A percentile compares a stretch with the other conserved stretches of the same genome.
phyloP scores from a whole-genome alignment of 1,139 yeast species.

The Geotrichum macrosporum region DNA sequence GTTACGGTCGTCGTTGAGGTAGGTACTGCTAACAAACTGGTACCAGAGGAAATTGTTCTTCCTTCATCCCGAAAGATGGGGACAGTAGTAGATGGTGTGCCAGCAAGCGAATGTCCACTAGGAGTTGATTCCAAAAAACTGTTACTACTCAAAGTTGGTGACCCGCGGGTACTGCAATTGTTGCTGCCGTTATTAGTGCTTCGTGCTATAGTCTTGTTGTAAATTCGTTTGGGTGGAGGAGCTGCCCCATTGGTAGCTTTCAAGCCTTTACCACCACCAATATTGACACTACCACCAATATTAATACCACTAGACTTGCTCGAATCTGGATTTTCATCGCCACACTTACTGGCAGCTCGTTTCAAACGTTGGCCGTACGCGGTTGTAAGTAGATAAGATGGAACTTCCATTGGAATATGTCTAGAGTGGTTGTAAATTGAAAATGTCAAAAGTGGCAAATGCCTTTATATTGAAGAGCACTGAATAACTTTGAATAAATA shows the following conservation, averaged over 20 bases:
- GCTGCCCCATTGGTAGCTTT: constrained; percentile 5
- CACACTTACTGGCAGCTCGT: background rate
- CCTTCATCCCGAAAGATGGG: constrained; percentile 10
- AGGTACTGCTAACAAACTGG: background rate
- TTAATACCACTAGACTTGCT: background rate
- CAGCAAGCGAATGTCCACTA: background rate
- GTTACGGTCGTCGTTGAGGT: background rate
- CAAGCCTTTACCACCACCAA: constrained; percentile 5
- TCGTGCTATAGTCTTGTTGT: constrained; percentile 1
- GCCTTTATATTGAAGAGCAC: no score
- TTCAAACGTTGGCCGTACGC: background rate
- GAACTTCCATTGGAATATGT: background rate
- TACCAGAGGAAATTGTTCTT: background rate
- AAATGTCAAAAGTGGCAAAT: no score
- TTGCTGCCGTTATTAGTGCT: no score
- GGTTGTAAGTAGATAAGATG: background rate
- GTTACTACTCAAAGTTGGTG: background rate
- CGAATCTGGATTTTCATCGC: background rate
- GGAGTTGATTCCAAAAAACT: background rate
- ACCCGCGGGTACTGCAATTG: background rate
- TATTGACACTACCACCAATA: background rate
- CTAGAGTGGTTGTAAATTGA: no score
- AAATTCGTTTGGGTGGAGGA: constrained; percentile 2
- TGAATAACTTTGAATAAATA: no score
- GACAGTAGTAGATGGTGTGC: constrained; percentile 9